Conservation (phyloP, 768 basidiomycete genomes). For the Lepiota venenata region DNA sequence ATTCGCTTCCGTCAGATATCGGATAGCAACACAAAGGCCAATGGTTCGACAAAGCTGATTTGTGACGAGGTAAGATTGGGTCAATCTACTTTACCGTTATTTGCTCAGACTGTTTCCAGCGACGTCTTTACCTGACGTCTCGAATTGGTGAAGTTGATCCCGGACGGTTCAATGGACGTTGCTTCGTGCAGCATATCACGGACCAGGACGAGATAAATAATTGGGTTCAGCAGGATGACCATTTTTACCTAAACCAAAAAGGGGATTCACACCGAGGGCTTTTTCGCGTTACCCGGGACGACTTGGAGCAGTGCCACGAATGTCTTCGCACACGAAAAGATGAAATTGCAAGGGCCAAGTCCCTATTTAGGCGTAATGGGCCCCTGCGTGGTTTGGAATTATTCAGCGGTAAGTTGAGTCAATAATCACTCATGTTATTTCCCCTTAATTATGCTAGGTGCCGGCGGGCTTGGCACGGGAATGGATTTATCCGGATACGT, state of each 20-base stretch:
- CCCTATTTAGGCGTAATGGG: constrained; percentile 32
- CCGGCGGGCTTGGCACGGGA: constrained; percentile 72
- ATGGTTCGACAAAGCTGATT: constrained; percentile 12
- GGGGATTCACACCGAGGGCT: constrained; percentile 17
- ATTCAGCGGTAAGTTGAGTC: constrained; percentile 51
- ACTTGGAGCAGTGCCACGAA: constrained; percentile 33
- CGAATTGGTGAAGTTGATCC: constrained; percentile 26
- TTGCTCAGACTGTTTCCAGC: constrained; percentile 19
- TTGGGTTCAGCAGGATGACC: constrained; percentile 56
- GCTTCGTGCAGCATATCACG: constrained; percentile 40
- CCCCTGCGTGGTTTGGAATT: constrained; percentile 62
- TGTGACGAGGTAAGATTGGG: constrained; percentile 42
- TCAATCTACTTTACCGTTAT: constrained; percentile 13
- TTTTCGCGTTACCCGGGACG: constrained; percentile 13
- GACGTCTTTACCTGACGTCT: constrained; percentile 39
- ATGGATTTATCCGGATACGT: constrained; percentile 59
- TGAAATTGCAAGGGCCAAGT: constrained; percentile 23
- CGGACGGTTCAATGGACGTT: constrained; percentile 49
- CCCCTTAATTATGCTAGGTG: constrained; percentile 39
- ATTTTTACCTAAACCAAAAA: constrained; percentile 50
- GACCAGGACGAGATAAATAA: constrained; percentile 31
- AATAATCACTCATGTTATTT: background rate
- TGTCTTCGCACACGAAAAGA: constrained; percentile 34
- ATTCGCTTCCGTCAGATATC: constrained; percentile 15
- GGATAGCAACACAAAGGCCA: background rate